Evolutionary conservation across 305 asterid genomes (phyloP).

Genomic region (Salvia sclarea): DNA sequence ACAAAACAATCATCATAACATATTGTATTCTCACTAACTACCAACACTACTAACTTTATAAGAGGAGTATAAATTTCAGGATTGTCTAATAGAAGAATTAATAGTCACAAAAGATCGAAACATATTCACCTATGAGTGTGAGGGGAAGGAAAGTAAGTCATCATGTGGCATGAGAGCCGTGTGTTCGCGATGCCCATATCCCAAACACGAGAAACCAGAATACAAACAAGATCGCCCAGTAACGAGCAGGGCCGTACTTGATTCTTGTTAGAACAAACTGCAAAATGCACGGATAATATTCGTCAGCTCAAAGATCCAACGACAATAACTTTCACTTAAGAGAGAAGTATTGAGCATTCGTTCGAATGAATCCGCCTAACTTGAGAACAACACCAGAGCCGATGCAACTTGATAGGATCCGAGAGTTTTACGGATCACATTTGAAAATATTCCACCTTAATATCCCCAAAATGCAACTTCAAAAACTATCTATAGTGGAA

Average conservation of each 20-base stretch:
- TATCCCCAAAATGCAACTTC: not conserved
- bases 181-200: conserved; percentile 93
- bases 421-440: not conserved
- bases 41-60: conserved; percentile 30
- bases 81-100: conserved; percentile 17
- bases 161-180: conserved; percentile 65
- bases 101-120: conserved; percentile 16
- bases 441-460: not conserved
- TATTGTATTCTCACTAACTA: conserved; percentile 27
- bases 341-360: not conserved
- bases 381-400: not conserved
- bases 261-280: conserved; percentile 91
- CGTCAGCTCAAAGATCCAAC: conserved; percentile 28
- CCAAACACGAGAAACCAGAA: conserved; percentile 96
- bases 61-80: not conserved
- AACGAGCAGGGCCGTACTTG: conserved; percentile 90
- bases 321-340: not conserved
- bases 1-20: conserved; percentile 6
- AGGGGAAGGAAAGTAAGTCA: not conserved
- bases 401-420: not conserved
- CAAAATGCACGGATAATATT: conserved; percentile 31
- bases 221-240: conserved; percentile 90
- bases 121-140: conserved; percentile 19
- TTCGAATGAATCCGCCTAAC: not conserved
- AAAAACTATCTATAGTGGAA: not conserved